These are phyloP conservation scores for Xylaria curta DNA, from an alignment of 495 filamentous ascomycete genomes.

Conservation along the genomic window DNA sequence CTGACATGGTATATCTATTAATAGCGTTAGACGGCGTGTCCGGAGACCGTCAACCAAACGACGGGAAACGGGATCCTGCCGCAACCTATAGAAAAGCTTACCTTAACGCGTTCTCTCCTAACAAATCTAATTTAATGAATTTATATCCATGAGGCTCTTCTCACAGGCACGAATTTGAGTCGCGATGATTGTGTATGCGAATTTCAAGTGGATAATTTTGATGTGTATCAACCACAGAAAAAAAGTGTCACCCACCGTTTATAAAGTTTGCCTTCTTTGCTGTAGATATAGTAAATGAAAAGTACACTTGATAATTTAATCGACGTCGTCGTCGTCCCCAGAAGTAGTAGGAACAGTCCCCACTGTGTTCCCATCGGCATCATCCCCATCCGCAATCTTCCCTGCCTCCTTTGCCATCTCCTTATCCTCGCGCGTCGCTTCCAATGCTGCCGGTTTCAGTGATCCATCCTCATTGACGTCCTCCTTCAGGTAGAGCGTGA, in stretches of 20 bases:
- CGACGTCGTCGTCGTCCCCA: constrained; percentile 6
- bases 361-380: neutral
- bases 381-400: neutral
- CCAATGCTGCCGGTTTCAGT: constrained; percentile 51
- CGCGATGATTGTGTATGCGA: neutral
- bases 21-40: neutral
- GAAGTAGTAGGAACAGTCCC: neutral
- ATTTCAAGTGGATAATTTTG: neutral
- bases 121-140: neutral
- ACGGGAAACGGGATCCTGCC: neutral
- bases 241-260: neutral
- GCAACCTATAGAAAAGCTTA: neutral
- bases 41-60: neutral
- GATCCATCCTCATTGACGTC: constrained; percentile 65
- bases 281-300: neutral
- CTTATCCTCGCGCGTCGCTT: constrained; percentile 17
- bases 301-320: neutral
- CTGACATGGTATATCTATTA: neutral
- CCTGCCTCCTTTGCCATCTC: constrained; percentile 4
- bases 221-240: neutral
- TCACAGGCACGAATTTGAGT: neutral
- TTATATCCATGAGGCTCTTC: neutral
- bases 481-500: constrained; percentile 72
- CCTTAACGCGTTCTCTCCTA: neutral
- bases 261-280: neutral